Evolutionary conservation across 805 yeast species (phyloP), one percentile per base, ranked within the genome.

Genomic region (Wickerhamomyces bovis): DNA sequence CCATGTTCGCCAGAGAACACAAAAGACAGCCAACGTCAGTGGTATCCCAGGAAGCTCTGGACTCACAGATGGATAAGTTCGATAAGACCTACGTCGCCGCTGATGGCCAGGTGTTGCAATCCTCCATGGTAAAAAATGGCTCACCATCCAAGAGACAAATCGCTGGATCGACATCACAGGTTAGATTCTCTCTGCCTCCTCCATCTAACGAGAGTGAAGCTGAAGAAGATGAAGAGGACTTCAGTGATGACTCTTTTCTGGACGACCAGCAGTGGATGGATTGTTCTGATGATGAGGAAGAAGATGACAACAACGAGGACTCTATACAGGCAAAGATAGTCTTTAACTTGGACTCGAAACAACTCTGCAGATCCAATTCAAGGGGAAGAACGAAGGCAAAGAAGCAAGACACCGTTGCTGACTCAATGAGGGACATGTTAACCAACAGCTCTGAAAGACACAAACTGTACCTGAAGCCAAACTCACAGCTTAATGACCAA

Each of bases 401-500:
- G 15, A 38, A 39, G 7, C 45, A 3, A 12, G 41, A 33, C 30
- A 47, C 48, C 11, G 49, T 59, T 4, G 53, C 52, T 15, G 53
- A 58, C 26, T 54, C 62, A 11, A 47, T 60, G 54, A 42, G 59
- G 31, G 47, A 35, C 2, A 42, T 56, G 8, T 41, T 59, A 2
- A 23, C 51, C 1, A 43, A 51, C 2, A 51, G 55, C 31, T 54
- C 61, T 1, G 51, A 53, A 4, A 53, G 62, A 21, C 36, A 43
- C 7, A 58, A 58, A 39, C 53, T 70, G 13, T 68, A 64, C 43
- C 45, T 70, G 18, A 57, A 68, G 9, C 61, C 71, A 3, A 62
- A 64, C 35, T 65, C 73, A 0, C 66, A 70, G 8, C 47, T 69
- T 36, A 70, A 68, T 49, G 49, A 49, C 16, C 58, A 58, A 33